phyloP scores from a whole-genome alignment of 2,329 filamentous ascomycete species.

The Endothia cerciana region DNA sequence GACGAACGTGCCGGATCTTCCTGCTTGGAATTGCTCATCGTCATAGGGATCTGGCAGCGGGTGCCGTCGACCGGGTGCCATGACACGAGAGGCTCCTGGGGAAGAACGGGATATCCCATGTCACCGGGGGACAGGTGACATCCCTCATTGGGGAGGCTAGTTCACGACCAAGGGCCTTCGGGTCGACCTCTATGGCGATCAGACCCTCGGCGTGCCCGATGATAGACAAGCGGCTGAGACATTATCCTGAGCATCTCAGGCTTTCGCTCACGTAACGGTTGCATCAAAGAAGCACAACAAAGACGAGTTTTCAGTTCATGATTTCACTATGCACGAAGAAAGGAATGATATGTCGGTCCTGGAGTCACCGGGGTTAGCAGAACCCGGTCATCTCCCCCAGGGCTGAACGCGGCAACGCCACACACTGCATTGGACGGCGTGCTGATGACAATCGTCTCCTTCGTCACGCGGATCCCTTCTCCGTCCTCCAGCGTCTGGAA shows the following conservation, averaged over 20 bases:
- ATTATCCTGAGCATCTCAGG: neutral
- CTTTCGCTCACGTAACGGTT: neutral
- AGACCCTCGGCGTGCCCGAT: neutral
- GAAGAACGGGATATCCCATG: too few species aligned
- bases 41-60: neutral
- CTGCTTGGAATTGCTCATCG: neutral
- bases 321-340: neutral
- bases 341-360: constrained; percentile 2
- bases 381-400: neutral
- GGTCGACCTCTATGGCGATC: too few species aligned
- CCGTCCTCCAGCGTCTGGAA: constrained; percentile 9
- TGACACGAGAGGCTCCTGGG: too few species aligned
- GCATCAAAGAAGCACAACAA: neutral
- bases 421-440: neutral
- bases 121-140: too few species aligned
- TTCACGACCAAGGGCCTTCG: too few species aligned
- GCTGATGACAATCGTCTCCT: constrained; percentile 10
- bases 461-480: constrained; percentile 9
- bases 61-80: too few species aligned
- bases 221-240: neutral
- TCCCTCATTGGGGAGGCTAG: too few species aligned
- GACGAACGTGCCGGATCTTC: neutral
- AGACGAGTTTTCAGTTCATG: neutral
- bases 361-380: neutral
- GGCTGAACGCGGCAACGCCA: neutral